A percentile compares a stretch with the other conserved stretches of the same genome.
phyloP scores from a whole-genome alignment of 2,329 filamentous ascomycete species.

The Parastagonospora avenae region DNA sequence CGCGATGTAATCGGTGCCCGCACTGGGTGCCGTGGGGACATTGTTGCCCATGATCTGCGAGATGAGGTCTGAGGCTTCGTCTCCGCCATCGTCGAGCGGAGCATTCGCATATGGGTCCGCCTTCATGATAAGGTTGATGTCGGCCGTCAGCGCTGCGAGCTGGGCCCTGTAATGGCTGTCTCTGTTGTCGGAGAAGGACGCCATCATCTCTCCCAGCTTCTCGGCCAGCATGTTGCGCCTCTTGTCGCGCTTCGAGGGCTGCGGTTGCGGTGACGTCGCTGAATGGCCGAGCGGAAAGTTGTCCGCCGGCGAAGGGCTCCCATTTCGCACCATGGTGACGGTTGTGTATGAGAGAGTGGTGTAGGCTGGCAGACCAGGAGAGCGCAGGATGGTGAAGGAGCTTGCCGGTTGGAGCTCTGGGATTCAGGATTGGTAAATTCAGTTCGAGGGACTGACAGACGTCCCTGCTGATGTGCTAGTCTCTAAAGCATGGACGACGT shows the following conservation, averaged over 20 bases:
- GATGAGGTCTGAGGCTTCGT: slow-evolving; percentile 69
- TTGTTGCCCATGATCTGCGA: slow-evolving; percentile 49
- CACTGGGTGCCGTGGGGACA: slow-evolving; percentile 52
- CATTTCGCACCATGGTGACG: slow-evolving; percentile 44
- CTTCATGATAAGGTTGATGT: slow-evolving; percentile 83
- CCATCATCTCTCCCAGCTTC: slow-evolving; percentile 74
- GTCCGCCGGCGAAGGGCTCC: slow-evolving; percentile 45
- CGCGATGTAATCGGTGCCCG: slow-evolving; percentile 70
- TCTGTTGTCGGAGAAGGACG: slow-evolving; percentile 78
- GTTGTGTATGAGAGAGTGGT: not conserved
- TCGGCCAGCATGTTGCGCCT: slow-evolving; percentile 82
- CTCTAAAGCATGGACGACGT: not conserved
- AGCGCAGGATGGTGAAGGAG: too few relatives aligned
- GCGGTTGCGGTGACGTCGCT: slow-evolving; percentile 52
- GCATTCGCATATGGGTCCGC: slow-evolving; percentile 79
- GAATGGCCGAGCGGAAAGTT: slow-evolving; percentile 43
- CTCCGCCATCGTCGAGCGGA: slow-evolving; percentile 68
- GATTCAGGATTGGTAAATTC: not conserved
- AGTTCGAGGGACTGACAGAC: not conserved
- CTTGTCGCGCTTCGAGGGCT: slow-evolving; percentile 85
- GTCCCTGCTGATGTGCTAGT: too few relatives aligned
- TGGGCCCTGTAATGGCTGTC: slow-evolving; percentile 87
- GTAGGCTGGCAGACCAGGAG: not conserved
- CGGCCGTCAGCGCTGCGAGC: slow-evolving; percentile 87
- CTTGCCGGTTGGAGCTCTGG: too few relatives aligned